Evolutionary conservation across 805 yeast species (phyloP).

Genomic region (Cyberlindnera bimundalis): DNA sequence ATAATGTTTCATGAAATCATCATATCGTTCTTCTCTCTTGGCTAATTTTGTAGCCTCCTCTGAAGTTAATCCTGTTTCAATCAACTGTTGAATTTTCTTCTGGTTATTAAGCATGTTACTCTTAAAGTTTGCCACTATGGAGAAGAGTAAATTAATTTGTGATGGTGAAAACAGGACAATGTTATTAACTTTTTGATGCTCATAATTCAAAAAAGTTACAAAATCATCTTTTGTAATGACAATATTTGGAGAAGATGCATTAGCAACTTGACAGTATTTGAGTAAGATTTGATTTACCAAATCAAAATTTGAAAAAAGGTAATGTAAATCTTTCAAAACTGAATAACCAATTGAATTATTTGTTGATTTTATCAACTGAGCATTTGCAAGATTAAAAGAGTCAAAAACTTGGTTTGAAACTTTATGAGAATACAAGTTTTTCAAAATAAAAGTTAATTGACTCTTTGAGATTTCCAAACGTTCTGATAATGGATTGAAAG

Average conservation of each 20-base stretch:
- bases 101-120: slow-evolving; percentile 20
- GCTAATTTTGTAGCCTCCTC: slow-evolving; percentile 10
- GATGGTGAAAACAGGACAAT: slow-evolving; percentile 39
- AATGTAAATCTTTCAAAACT: slow-evolving; percentile 37
- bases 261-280: slow-evolving; percentile 28
- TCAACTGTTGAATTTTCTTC: slow-evolving; percentile 14
- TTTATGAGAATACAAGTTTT: slow-evolving; percentile 36
- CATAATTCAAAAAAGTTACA: slow-evolving; percentile 32
- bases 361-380: slow-evolving; percentile 25
- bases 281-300: slow-evolving; percentile 36
- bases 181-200: slow-evolving; percentile 39
- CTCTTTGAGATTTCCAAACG: slow-evolving; percentile 33
- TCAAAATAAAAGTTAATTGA: slow-evolving; percentile 33
- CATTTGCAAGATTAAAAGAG: slow-evolving; percentile 26
- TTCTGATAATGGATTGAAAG: slow-evolving; percentile 28
- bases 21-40: slow-evolving; percentile 13
- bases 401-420: slow-evolving; percentile 36
- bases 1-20: slow-evolving; percentile 15
- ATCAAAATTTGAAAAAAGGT: slow-evolving; percentile 38
- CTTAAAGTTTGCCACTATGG: slow-evolving; percentile 30
- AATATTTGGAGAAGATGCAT: slow-evolving; percentile 19
- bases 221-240: slow-evolving; percentile 37
- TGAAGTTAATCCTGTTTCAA: slow-evolving; percentile 9
- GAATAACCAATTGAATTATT: slow-evolving; percentile 28
- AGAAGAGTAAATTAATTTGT: slow-evolving; percentile 37